Conservation (phyloP, 176 grass and related monocot genomes). For the Triticum timopheevii region DNA sequence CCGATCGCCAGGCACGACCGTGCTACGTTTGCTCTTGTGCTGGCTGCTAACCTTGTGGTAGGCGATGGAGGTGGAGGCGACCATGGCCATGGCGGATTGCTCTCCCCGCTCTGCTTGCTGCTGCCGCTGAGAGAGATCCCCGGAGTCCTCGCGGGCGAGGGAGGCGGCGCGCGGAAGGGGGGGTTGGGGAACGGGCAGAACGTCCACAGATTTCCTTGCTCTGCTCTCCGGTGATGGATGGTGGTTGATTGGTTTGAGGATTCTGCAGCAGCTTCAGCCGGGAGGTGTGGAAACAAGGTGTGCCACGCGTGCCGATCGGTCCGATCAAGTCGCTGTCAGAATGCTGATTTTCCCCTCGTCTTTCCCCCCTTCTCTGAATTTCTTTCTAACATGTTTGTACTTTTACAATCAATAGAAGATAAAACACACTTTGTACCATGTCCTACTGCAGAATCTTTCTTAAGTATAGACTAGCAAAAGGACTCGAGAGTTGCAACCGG, state of each 20-base stretch:
- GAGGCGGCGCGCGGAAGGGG: background rate
- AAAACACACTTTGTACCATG: background rate
- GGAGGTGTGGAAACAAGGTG: constrained; percentile 14
- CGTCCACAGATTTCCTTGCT: constrained; percentile 6
- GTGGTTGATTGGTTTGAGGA: background rate
- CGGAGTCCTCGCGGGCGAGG: background rate
- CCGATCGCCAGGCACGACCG: no score
- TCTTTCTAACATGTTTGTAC: background rate
- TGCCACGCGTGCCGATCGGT: constrained; percentile 19
- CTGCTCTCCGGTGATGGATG: background rate
- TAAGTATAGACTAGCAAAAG: background rate
- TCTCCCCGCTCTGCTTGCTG: background rate
- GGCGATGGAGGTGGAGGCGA: constrained; percentile 49
- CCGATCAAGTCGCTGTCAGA: no score
- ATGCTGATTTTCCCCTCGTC: no score
- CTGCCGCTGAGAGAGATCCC: constrained; percentile 18
- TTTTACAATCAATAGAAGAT: no score
- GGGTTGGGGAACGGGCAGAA: background rate
- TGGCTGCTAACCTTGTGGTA: constrained; percentile 50
- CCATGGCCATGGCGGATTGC: constrained; percentile 57
- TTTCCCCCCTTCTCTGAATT: no score
- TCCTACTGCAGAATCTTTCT: background rate
- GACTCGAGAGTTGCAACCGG: no score
- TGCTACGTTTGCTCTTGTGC: background rate
- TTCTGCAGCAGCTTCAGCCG: background rate